Evolutionary conservation across 108 stramenopile species (phyloP).

Genomic region (Chaetoceros muelleri): DNA sequence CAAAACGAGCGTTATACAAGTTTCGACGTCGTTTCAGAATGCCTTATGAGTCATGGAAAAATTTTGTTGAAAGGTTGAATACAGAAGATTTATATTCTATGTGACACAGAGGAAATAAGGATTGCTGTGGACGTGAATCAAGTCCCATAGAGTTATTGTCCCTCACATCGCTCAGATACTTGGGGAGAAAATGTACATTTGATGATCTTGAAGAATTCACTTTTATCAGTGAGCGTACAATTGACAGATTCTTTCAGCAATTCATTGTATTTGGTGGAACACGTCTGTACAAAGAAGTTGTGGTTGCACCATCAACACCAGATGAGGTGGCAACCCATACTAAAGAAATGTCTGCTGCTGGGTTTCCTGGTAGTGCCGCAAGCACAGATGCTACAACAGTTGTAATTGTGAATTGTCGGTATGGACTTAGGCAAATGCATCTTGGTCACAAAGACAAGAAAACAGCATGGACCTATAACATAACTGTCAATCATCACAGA

Average conservation of each 20-base stretch:
- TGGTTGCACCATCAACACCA: not conserved
- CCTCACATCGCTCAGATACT: not conserved
- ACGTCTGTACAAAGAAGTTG: constrained; percentile 5
- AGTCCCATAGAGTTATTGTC: constrained; percentile 2
- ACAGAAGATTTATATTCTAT: not conserved
- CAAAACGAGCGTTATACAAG: too few species aligned
- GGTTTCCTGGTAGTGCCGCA: constrained; percentile 11
- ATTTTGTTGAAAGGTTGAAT: not conserved
- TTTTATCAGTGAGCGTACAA: not conserved
- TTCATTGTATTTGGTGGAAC: not conserved
- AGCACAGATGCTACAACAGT: constrained; percentile 14
- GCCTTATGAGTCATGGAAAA: not conserved
- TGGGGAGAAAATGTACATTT: constrained; percentile 1
- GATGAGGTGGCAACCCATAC: constrained; percentile 1
- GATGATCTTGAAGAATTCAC: constrained; percentile 5
- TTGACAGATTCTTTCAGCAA: not conserved
- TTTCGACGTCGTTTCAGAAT: constrained; percentile 1
- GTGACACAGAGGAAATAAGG: not conserved
- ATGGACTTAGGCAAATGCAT: constrained; percentile 2
- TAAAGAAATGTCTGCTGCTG: constrained; percentile 2
- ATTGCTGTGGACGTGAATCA: not conserved
- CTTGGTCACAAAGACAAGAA: constrained; percentile 12
- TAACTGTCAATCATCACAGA: constrained; percentile 7
- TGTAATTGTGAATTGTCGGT: constrained; percentile 3
- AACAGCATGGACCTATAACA: constrained; percentile 12